Evolutionary conservation across 345 rosid species (phyloP), one percentile per base, ranked within the genome.

Genomic region (Eucalyptus virginea): DNA sequence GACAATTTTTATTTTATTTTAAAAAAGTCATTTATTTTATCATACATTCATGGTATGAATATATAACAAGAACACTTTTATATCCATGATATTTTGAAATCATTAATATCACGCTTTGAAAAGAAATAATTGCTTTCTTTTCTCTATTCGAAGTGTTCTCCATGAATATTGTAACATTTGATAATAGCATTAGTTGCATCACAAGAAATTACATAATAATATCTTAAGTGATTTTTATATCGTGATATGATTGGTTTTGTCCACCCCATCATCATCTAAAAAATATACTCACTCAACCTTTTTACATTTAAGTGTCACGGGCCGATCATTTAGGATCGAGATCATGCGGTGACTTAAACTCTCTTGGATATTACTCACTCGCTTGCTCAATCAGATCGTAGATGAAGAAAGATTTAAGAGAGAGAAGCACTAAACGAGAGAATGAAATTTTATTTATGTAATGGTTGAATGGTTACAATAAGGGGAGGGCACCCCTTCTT

Each of bases 311-410:
- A 52, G 24, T 52, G 24, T 52, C 56, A 52, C 0, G 24, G 56
- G 24, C 24, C 1, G 5, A 52, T 52, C 4, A 0, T 52, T 52
- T 52, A 52, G 56, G 56, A 52, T 52, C 0, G 24, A 19, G 24
- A 19, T 52, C 24, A 19, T 52, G 24, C 7, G 1, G 51, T 2
- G 0, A 3, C 1, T 52, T 52, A 56, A 1, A 1, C 30, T 56
- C 28, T 56, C 28, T 56, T 56, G 6, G 6, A 56, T 56, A 24
- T 19, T 0, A 0, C 0, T 4, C 1, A 24, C 60, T 56, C 1
- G 5, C 60, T 56, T 56, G 60, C 11, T 24, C 60, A 23, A 28
- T 56, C 6, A 4, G 3, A 56, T 56, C 0, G 28, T 24, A 56
- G 28, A 56, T 21, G 0, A 0, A 9, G 60, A 54, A 23, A 56